Percentiles rank a stretch among this genome's conserved stretches.
Conservation (phyloP, 2,329 filamentous ascomycete genomes). For the Trichoderma semiorbis region DNA sequence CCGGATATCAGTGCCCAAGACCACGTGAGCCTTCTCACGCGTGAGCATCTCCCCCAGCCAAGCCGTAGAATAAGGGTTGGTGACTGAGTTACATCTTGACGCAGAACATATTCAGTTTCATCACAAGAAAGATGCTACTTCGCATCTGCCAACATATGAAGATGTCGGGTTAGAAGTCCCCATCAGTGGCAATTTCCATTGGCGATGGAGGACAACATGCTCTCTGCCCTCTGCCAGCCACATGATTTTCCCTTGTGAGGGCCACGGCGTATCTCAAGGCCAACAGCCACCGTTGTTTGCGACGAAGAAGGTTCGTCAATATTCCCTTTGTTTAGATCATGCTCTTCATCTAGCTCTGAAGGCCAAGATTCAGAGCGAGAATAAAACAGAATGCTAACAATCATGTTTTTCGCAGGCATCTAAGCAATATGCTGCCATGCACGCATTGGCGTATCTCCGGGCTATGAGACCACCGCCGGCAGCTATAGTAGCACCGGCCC, state of each 20-base stretch:
- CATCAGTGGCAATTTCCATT: slow-evolving; percentile 23
- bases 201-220: slow-evolving; percentile 29
- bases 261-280: slow-evolving; percentile 32
- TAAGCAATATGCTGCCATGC: slow-evolving; percentile 51
- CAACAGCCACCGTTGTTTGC: slow-evolving; percentile 36
- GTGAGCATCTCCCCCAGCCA: slow-evolving; percentile 21
- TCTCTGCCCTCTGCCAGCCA: slow-evolving; percentile 15
- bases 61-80: background rate
- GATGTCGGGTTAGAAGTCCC: slow-evolving; percentile 23
- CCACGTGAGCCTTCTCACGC: slow-evolving; percentile 30
- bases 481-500: background rate
- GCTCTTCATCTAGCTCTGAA: background rate
- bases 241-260: slow-evolving; percentile 17
- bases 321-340: background rate
- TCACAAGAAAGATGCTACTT: background rate
- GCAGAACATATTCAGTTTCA: slow-evolving; percentile 22
- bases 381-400: background rate
- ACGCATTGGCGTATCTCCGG: slow-evolving; percentile 43
- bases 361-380: background rate
- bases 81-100: background rate
- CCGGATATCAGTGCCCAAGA: slow-evolving; percentile 27
- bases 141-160: slow-evolving; percentile 18
- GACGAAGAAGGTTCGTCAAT: slow-evolving; percentile 42
- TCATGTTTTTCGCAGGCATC: slow-evolving; percentile 35
- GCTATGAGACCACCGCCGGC: background rate